Evolutionary conservation across 78 protist species (phyloP), one percentile per base, ranked within the genome.

Genomic region (Anaeramoeba ignava): DNA sequence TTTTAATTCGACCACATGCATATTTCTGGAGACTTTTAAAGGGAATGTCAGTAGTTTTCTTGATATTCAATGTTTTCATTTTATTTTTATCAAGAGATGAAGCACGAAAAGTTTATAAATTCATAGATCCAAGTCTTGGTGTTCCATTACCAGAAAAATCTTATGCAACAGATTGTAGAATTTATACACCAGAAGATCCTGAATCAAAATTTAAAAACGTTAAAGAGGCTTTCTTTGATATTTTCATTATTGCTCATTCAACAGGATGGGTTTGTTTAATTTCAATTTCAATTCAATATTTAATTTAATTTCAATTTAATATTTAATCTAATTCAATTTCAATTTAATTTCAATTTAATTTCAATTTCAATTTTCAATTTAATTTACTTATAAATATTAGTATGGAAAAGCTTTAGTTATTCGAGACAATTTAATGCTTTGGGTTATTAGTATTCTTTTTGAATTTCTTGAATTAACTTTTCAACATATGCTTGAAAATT

Each of bases 1-100:
- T 89, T 1, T 91, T 93, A 82, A 81, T 87, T 23, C 88, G 96
- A 40, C 96, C 96, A 39, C 96, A 93, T 67, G 95, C 96, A 23
- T 89, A 88, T 33, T 54, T 93, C 83, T 93, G 96, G 96, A 83
- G 96, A 2, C 78, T 88, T 27, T 89, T 93, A 37, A 42, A 87
- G 82, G 93, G 93, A 37, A 17, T 85, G 78, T 84, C 91, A 78
- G 88, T 93, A 31, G 41, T 93, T 37, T 93, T 92, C 83, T n/a
- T 84, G 79, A 39, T 91, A 33, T 78, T 81, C 39, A 80, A 91
- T 31, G 87, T 86, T n/a, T 93, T 91, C 79, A 8, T 92, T 17
- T 80, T 89, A 38, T 92, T 93, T 82, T 23, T 42, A 68, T 38
- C 54, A 31, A 2, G 17, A 68, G 88, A 81, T 36, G 87, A 84